Base-by-base conservation (phyloP, 768 basidiomycete species). In the Suillus americanus region DNA sequence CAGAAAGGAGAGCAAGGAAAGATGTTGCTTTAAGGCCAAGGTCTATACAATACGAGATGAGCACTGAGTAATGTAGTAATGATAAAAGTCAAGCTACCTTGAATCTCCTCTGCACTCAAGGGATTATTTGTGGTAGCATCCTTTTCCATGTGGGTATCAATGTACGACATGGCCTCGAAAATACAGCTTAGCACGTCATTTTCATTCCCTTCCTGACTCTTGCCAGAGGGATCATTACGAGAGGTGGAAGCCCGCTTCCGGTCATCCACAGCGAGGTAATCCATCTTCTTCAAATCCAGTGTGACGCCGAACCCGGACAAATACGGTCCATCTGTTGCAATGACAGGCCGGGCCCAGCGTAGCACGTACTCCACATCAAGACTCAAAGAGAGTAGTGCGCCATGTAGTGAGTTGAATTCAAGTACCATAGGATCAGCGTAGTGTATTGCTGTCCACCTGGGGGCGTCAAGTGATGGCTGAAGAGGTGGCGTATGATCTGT, bases 191-290 rank as follows among this genome's bases (percentile, higher is more conserved):
- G 65, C 46, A 66, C 54, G 35, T 75, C 69, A 54, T 73, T 71
- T 9, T 67, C 62, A 37, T 61, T 65, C 68, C 71, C 65, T 64
- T 41, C 50, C 13, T 37, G n/a, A 16, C 63, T 59, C 45, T 41
- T 18, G 18, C 60, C 59, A 10, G 64, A 54, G 10, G 46, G 25
- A 46, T 23, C 25, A 20, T 64, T 62, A 13, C 61, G 65, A 12
- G 61, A 23, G 23, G 50, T 30, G 1, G 61, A 14, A 0, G 33
- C 53, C 16, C 66, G 48, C 63, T 64, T 74, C 53, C 97, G 81
- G 74, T 99, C 97, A 72, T 99, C 97, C 9, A 98, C 79, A 5
- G 90, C 95, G 14, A 98, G 84, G 73, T 99, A 99, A 70, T 99
- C 97, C 83, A 87, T 97, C 79, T 96, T 97, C 82, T 99, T 99